Base-by-base conservation (phyloP, 352 stramenopile genomes). In the Phytophthora megakarya region DNA sequence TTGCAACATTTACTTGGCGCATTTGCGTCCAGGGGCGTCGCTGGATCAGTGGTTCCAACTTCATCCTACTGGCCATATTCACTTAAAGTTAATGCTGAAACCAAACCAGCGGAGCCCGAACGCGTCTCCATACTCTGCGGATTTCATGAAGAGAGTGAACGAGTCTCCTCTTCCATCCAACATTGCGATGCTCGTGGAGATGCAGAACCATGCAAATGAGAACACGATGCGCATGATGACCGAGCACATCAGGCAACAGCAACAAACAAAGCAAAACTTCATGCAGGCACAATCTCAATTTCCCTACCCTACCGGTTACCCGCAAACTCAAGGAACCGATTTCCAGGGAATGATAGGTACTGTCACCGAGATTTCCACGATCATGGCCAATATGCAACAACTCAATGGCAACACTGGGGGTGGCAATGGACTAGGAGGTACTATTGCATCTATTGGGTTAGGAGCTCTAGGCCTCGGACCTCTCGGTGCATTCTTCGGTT, bases 1-100 rank as follows among this genome's bases (percentile, higher is more conserved):
- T 39, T 84, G 75, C 67, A 75, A 72, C 42, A 70, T 87, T 23
- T 79, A 72, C 26, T 52, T 87, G 42, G 53, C 64, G 16, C 67
- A 80, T 45, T 64, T 84, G 44, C 52, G 52, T 22, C 54, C 65
- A 19, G 65, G 58, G 6, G 56, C 75, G 26, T 10, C 44, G 15
- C 40, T 83, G 12, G 68, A 78, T 51, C 66, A 80, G 56, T 83
- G 74, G 66, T 83, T 83, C 65, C 73, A 70, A 38, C 64, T 81
- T 37, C 61, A 75, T 26, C 64, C 73, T 10, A 52, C 64, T 8
- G 77, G 73, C 33, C 69, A 76, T 45, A 68, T 84, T 25, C 72
- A 59, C 18, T 66, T 83, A 11, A 76, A 74, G 58, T 58, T 80
- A 38, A 33, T 44, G 32, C 63, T 72, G 23, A 32, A 46, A 46